phyloP scores from a whole-genome alignment of 768 basidiomycete species.

The Chlorophyllum brunneum region DNA sequence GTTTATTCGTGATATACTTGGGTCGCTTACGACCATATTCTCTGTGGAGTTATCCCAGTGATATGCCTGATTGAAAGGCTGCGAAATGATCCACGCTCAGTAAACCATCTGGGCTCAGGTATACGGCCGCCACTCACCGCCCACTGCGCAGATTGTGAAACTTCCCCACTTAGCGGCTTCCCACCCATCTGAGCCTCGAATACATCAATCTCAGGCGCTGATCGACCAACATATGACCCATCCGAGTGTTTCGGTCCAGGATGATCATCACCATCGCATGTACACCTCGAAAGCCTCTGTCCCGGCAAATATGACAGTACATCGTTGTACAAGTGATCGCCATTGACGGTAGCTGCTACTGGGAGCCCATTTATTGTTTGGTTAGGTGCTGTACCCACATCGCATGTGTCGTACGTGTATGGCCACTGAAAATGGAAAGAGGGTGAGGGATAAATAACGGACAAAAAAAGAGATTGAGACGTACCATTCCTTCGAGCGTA shows the following conservation, averaged over 20 bases:
- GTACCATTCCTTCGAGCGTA: constrained; percentile 75
- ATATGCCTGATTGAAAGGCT: constrained; percentile 75
- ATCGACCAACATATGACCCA: constrained; percentile 71
- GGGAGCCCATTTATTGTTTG: constrained; percentile 71
- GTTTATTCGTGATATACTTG: constrained; percentile 52
- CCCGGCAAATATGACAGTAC: constrained; percentile 69
- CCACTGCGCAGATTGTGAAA: constrained; percentile 81
- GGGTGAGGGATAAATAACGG: constrained; percentile 1
- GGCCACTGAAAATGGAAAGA: constrained; percentile 51
- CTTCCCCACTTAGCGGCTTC: constrained; percentile 48
- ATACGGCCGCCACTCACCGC: constrained; percentile 41
- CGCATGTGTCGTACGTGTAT: constrained; percentile 75
- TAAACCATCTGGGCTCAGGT: not conserved
- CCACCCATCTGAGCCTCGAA: constrained; percentile 70
- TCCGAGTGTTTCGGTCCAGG: constrained; percentile 73
- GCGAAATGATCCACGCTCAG: not conserved
- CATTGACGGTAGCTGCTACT: constrained; percentile 50
- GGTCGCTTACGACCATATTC: constrained; percentile 53
- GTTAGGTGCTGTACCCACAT: constrained; percentile 75
- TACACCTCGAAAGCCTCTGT: constrained; percentile 78
- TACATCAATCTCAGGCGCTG: constrained; percentile 85
- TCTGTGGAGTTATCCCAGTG: constrained; percentile 56
- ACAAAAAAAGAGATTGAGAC: constrained; percentile 14
- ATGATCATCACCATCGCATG: constrained; percentile 73
- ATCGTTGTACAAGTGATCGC: constrained; percentile 37